A percentile compares a stretch with the other conserved stretches of the same genome.
phyloP scores from a whole-genome alignment of 805 yeast genomes.

The Schizosaccharomyces cryophilus region DNA sequence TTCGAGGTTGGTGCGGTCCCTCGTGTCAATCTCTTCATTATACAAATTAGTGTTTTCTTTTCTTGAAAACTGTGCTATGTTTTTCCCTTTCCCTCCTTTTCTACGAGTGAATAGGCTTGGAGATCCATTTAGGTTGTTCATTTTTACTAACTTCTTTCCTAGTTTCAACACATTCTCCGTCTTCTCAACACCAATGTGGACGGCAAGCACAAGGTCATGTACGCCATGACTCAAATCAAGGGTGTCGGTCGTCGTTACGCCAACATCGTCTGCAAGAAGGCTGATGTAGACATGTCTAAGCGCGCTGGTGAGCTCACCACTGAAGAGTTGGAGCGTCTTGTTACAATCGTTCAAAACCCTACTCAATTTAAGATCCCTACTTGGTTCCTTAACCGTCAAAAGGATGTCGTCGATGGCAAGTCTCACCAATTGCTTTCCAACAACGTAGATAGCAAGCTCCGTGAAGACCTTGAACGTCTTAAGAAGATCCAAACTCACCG shows the following conservation, averaged over 20 bases:
- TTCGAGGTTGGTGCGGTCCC: too few species aligned
- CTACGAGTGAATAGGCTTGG: too few species aligned
- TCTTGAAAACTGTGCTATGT: background rate
- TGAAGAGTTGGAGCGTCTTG: conserved; percentile 99
- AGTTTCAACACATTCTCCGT: conserved; percentile 99
- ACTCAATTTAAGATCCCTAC: conserved; percentile 97
- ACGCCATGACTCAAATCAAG: conserved; percentile 93
- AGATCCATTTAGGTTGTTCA: too few species aligned
- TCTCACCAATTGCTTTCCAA: conserved; percentile 96
- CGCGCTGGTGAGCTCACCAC: conserved; percentile 99
- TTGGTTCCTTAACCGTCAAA: conserved; percentile 99
- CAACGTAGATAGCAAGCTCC: conserved; percentile 96
- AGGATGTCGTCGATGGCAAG: conserved; percentile 95
- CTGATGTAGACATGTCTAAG: conserved; percentile 93
- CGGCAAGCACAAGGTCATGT: conserved; percentile 99
- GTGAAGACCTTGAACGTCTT: conserved; percentile 99
- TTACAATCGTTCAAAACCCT: conserved; percentile 99
- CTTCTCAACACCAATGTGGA: conserved; percentile 99
- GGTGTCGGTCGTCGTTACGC: conserved; percentile 99
- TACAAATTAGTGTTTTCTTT: too few species aligned
- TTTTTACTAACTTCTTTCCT: background rate
- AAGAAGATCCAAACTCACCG: conserved; percentile 99
- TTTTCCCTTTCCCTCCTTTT: too few species aligned
- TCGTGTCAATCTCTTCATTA: too few species aligned
- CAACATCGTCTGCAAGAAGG: conserved; percentile 99